Conservation (phyloP, 1,284 basidiomycete genomes). For the Heterobasidion irregulare region DNA sequence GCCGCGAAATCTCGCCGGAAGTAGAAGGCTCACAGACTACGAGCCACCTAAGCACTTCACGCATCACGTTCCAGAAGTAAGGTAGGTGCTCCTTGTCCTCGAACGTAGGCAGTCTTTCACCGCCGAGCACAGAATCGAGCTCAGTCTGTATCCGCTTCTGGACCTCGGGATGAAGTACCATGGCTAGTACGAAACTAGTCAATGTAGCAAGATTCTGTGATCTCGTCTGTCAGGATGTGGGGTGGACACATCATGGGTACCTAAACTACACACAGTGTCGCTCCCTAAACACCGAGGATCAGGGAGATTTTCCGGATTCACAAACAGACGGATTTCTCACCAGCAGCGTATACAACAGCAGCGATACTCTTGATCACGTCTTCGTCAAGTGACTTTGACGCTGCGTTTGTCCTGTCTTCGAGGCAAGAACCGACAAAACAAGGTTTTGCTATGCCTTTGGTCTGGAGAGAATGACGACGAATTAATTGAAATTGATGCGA, state of each 20-base stretch:
- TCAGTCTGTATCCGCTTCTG: constrained; percentile 31
- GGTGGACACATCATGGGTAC: not conserved
- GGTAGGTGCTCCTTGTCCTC: constrained; percentile 29
- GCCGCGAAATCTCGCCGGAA: not conserved
- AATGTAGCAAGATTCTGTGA: constrained; percentile 32
- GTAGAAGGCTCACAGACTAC: not conserved
- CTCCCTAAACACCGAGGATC: not conserved
- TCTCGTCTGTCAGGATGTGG: not conserved
- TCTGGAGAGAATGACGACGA: not conserved
- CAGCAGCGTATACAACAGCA: not conserved
- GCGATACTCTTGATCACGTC: not conserved
- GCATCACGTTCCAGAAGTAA: constrained; percentile 31
- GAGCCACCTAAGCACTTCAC: constrained; percentile 26
- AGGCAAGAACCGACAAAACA: not conserved
- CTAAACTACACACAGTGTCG: not conserved
- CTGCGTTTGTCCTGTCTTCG: not conserved
- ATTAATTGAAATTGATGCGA: not conserved
- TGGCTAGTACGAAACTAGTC: constrained; percentile 29
- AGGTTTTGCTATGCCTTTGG: not conserved
- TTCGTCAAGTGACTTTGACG: not conserved
- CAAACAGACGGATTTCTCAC: not conserved
- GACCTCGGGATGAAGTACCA: constrained; percentile 30
- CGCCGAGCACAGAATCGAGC: constrained; percentile 30
- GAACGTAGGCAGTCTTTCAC: constrained; percentile 29
- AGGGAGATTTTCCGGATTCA: not conserved